Evolutionary conservation across 768 basidiomycete genomes (phyloP).

Genomic region (Rhizopogon salebrosus): DNA sequence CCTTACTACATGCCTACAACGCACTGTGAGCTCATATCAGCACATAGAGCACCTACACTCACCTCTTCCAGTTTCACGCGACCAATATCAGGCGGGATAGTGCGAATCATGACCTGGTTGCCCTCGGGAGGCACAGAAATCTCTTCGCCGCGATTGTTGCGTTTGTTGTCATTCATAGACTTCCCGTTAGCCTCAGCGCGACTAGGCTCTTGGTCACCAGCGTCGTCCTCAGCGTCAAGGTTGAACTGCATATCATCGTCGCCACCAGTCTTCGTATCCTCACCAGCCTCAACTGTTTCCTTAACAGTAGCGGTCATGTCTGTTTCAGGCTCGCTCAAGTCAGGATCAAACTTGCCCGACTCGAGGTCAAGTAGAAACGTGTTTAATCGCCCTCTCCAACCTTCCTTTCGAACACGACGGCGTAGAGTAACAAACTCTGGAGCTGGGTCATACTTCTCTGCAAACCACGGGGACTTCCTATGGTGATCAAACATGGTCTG

Average conservation of each 20-base stretch:
- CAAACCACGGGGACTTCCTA: conserved; percentile 94
- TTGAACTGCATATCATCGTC: conserved; percentile 78
- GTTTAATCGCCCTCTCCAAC: conserved; percentile 72
- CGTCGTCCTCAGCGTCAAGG: conserved; percentile 68
- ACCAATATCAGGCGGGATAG: conserved; percentile 90
- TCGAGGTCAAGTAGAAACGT: conserved; percentile 78
- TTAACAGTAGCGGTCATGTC: conserved; percentile 49
- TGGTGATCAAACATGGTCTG: conserved; percentile 96
- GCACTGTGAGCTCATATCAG: conserved; percentile 4
- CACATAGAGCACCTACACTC: conserved; percentile 15
- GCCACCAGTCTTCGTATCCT: conserved; percentile 49
- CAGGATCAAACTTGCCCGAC: conserved; percentile 80
- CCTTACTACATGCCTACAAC: conserved; percentile 63
- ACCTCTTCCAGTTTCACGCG: conserved; percentile 89
- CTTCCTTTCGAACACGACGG: conserved; percentile 74
- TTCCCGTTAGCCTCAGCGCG: conserved; percentile 60
- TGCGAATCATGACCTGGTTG: conserved; percentile 91
- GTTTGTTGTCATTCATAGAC: conserved; percentile 36
- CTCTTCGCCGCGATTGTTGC: conserved; percentile 64
- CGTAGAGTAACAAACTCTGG: conserved; percentile 69
- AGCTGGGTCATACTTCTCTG: conserved; percentile 87
- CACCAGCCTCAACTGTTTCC: conserved; percentile 39
- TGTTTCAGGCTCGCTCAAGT: conserved; percentile 56
- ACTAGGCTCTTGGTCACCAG: conserved; percentile 50
- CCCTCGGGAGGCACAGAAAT: conserved; percentile 67